Percentiles rank a stretch among this genome's conserved stretches.
phyloP scores from a whole-genome alignment of 176 grass and related monocot genomes.

The Dendrocalamus sinicus region DNA sequence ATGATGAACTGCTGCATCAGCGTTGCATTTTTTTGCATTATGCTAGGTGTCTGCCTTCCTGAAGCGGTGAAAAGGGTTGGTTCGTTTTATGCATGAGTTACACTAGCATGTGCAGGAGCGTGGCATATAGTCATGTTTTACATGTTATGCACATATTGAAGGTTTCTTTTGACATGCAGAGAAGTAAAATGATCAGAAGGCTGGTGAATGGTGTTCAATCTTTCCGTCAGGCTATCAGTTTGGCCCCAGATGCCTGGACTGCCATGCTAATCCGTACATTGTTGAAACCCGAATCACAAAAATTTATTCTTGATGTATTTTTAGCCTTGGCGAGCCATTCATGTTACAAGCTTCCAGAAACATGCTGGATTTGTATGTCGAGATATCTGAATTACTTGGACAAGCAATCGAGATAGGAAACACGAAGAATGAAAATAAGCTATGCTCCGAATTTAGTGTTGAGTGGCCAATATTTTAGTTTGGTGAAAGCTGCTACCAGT shows the following conservation, averaged over 20 bases:
- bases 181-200: slow-evolving; percentile 72
- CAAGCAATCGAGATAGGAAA: slow-evolving; percentile 41
- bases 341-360: slow-evolving; percentile 68
- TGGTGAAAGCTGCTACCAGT: background rate
- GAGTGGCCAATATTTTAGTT: background rate
- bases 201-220: slow-evolving; percentile 65
- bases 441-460: slow-evolving; percentile 28
- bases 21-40: background rate
- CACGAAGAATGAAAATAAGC: slow-evolving; percentile 24
- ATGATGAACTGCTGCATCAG: slow-evolving; percentile 11
- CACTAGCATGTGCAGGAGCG: background rate
- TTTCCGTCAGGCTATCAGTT: slow-evolving; percentile 58
- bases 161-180: slow-evolving; percentile 54
- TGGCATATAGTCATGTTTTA: background rate
- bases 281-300: slow-evolving; percentile 62
- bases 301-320: slow-evolving; percentile 75
- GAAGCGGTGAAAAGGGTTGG: background rate
- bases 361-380: slow-evolving; percentile 79
- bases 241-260: slow-evolving; percentile 80
- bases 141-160: slow-evolving; percentile 26
- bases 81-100: slow-evolving; percentile 1
- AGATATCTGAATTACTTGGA: slow-evolving; percentile 81
- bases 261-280: slow-evolving; percentile 74
- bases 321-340: slow-evolving; percentile 63
- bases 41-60: background rate